Percentiles rank a stretch among this genome's conserved stretches.
Evolutionary conservation across 192 early-diverging fungal genomes (phyloP).

Genomic region (Dissophora ornata): DNA sequence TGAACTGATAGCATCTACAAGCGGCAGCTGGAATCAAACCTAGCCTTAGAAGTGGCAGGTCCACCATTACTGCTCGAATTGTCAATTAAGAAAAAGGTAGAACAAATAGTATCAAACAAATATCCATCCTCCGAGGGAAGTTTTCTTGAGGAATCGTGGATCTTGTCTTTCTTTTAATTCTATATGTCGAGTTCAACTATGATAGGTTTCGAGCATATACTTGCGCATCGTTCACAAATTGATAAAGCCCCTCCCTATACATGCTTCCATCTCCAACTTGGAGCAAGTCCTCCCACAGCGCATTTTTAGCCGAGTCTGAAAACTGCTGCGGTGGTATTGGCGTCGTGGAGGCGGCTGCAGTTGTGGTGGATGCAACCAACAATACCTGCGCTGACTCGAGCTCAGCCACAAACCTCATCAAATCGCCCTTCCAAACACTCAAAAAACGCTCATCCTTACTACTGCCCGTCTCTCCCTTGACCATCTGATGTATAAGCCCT

Average conservation of each 20-base stretch:
- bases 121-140: too few relatives aligned
- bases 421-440: slow-evolving; percentile 34
- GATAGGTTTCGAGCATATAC: slow-evolving; percentile 41
- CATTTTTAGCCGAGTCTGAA: slow-evolving; percentile 31
- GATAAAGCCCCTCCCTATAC: slow-evolving; percentile 44
- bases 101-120: too few relatives aligned
- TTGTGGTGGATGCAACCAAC: neutral
- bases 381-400: slow-evolving; percentile 29
- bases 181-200: too few relatives aligned
- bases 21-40: too few relatives aligned
- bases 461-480: slow-evolving; percentile 4
- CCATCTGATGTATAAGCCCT: slow-evolving; percentile 28
- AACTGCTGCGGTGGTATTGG: neutral
- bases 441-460: slow-evolving; percentile 15
- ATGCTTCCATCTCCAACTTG: slow-evolving; percentile 24
- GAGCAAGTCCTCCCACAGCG: slow-evolving; percentile 33
- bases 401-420: slow-evolving; percentile 33
- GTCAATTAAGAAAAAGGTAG: too few relatives aligned
- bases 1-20: too few relatives aligned
- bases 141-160: too few relatives aligned
- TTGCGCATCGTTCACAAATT: slow-evolving; percentile 48
- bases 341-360: neutral
- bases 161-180: too few relatives aligned
- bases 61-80: too few relatives aligned
- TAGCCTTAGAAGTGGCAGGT: too few relatives aligned